A percentile compares a stretch with the other conserved stretches of the same genome.
phyloP scores from a whole-genome alignment of 495 filamentous ascomycete species.

The Podospora pseudoanserina region DNA sequence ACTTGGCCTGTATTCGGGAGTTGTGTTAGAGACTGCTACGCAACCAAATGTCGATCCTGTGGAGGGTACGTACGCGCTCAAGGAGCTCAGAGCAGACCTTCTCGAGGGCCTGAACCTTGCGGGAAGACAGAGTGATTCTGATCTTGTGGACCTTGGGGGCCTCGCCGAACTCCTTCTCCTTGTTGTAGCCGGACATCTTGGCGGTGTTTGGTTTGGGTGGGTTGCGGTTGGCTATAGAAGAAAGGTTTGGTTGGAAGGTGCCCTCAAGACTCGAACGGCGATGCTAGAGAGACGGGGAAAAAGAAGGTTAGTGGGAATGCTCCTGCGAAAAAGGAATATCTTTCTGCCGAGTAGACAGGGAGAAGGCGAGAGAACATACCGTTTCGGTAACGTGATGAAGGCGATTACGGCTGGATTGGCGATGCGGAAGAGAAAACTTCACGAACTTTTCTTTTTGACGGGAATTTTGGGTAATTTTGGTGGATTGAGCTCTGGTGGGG shows the following conservation, averaged over 20 bases:
- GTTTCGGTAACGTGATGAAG: conserved; percentile 85
- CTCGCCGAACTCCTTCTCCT: conserved; percentile 82
- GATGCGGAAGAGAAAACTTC: conserved; percentile 12
- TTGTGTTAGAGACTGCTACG: neutral
- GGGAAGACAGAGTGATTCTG: conserved; percentile 84
- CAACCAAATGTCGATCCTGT: neutral
- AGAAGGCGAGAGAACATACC: conserved; percentile 12
- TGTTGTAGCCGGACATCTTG: conserved; percentile 94
- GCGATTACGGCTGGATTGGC: conserved; percentile 22
- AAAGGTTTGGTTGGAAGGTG: conserved; percentile 10
- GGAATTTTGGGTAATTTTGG: conserved; percentile 14
- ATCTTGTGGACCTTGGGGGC: conserved; percentile 35
- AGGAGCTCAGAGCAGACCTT: conserved; percentile 98
- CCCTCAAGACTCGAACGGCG: conserved; percentile 66
- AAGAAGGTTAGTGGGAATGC: neutral
- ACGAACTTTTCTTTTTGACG: conserved; percentile 19
- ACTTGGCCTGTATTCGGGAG: conserved; percentile 59
- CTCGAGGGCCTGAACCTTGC: conserved; percentile 91
- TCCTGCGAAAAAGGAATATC: neutral
- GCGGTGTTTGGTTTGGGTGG: conserved; percentile 22
- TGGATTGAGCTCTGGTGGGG: conserved; percentile 12
- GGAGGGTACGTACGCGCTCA: conserved; percentile 59
- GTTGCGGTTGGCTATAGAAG: conserved; percentile 27
- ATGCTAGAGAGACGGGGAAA: neutral
- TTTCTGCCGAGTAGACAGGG: neutral